Percentiles rank a stretch among this genome's conserved stretches.
phyloP scores from a whole-genome alignment of 192 early-diverging fungal species.

The Chytriomyces hyalinus region DNA sequence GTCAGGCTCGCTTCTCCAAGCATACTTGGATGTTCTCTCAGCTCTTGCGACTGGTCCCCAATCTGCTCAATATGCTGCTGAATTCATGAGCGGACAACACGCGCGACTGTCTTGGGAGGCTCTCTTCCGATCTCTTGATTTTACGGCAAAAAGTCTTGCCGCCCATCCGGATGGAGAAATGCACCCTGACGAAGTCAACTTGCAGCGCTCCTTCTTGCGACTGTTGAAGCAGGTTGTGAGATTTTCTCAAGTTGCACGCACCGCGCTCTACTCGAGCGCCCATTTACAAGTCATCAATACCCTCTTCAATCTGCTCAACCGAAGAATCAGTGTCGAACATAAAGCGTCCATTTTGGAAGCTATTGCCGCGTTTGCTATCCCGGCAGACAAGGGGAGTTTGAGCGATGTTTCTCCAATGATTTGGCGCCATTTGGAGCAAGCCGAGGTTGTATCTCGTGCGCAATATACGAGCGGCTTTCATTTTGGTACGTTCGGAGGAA shows the following conservation, averaged over 20 bases:
- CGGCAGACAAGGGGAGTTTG: constrained; percentile 48
- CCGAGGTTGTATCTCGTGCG: constrained; percentile 62
- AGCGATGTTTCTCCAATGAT: constrained; percentile 71
- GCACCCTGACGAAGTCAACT: constrained; percentile 69
- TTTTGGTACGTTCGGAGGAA: constrained; percentile 27
- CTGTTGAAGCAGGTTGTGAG: constrained; percentile 78
- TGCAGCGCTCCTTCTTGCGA: constrained; percentile 77
- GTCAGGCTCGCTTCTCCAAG: constrained; percentile 40
- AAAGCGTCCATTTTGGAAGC: constrained; percentile 82
- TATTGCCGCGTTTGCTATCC: constrained; percentile 81
- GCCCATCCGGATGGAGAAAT: constrained; percentile 57
- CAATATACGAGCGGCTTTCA: constrained; percentile 31
- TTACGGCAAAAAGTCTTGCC: constrained; percentile 37
- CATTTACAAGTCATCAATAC: constrained; percentile 69
- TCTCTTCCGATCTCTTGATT: constrained; percentile 62
- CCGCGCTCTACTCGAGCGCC: constrained; percentile 69
- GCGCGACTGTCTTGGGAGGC: constrained; percentile 27
- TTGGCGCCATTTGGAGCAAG: constrained; percentile 82
- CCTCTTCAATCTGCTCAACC: constrained; percentile 82
- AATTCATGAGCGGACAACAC: constrained; percentile 56
- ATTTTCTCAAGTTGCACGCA: constrained; percentile 74
- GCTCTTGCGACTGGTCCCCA: constrained; percentile 79
- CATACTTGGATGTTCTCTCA: constrained; percentile 82
- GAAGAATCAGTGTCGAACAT: constrained; percentile 74
- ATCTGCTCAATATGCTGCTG: constrained; percentile 64